phyloP scores from a whole-genome alignment of 2,329 filamentous ascomycete species.

The Fusarium sublunatum region DNA sequence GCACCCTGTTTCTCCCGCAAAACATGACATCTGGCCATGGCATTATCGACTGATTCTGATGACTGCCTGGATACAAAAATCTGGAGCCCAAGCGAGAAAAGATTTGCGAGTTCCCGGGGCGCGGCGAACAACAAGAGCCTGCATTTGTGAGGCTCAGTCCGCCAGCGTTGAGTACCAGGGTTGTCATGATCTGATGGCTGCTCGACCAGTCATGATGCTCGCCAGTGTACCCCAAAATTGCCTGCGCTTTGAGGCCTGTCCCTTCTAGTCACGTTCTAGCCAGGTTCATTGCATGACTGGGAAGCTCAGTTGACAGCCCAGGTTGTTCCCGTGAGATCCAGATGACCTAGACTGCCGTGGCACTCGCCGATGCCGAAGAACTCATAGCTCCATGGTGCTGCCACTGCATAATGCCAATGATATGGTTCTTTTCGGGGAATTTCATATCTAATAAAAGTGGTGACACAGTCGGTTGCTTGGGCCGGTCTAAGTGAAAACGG shows the following conservation, averaged over 20 bases:
- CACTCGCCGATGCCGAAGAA: constrained; percentile 24
- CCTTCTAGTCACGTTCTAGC: constrained; percentile 28
- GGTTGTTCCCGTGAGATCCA: constrained; percentile 39
- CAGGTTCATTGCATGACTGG: constrained; percentile 17
- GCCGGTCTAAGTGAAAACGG: not conserved
- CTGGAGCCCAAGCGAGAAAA: constrained; percentile 23
- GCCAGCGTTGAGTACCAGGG: not conserved
- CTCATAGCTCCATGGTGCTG: constrained; percentile 2
- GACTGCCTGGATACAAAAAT: constrained; percentile 19
- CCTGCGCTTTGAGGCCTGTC: constrained; percentile 8
- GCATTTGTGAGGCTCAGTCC: constrained; percentile 14
- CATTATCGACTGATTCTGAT: constrained; percentile 38
- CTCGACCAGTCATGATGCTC: constrained; percentile 33
- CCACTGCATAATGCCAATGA: not conserved
- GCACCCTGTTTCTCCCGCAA: constrained; percentile 44
- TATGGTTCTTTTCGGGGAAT: constrained; percentile 13
- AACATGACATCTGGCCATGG: constrained; percentile 35
- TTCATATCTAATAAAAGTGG: constrained; percentile 12
- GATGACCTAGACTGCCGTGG: constrained; percentile 27
- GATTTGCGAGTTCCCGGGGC: constrained; percentile 20
- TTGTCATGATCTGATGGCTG: constrained; percentile 37
- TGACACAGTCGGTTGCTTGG: constrained; percentile 4
- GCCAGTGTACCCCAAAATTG: constrained; percentile 27
- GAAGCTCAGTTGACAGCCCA: constrained; percentile 29
- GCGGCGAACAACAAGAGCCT: constrained; percentile 20